Percentiles rank a stretch among this genome's conserved stretches.
These are phyloP conservation scores for Colletotrichum chlorophyti DNA, from an alignment of 2,329 filamentous ascomycete species.

Conservation along the genomic window DNA sequence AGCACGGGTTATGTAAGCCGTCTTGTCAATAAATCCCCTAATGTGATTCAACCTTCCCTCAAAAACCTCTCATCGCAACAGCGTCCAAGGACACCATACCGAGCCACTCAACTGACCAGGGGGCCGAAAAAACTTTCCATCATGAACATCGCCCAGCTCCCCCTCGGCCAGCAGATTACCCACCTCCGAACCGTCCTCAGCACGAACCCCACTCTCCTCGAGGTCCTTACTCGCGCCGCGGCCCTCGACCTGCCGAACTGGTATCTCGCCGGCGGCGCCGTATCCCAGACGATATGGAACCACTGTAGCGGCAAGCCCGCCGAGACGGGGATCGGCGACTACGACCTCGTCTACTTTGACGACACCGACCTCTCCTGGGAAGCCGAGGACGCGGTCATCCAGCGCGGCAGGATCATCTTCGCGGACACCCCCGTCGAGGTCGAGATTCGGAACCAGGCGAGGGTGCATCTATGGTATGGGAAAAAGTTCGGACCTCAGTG, in stretches of 20 bases:
- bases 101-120: too few relatives aligned
- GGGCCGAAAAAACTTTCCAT: not conserved
- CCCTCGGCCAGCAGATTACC: slow-evolving; percentile 34
- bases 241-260: slow-evolving; percentile 39
- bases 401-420: slow-evolving; percentile 38
- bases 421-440: slow-evolving; percentile 38
- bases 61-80: not conserved
- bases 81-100: too few relatives aligned
- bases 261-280: slow-evolving; percentile 43
- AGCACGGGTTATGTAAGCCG: not conserved
- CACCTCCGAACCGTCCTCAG: slow-evolving; percentile 34
- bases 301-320: slow-evolving; percentile 35
- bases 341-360: slow-evolving; percentile 45
- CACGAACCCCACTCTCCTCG: slow-evolving; percentile 37
- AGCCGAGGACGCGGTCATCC: slow-evolving; percentile 42
- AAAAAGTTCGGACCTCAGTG: slow-evolving; percentile 39
- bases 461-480: slow-evolving; percentile 46
- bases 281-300: slow-evolving; percentile 49
- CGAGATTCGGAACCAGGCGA: slow-evolving; percentile 46
- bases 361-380: slow-evolving; percentile 41
- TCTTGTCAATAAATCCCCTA: not conserved
- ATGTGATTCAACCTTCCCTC: not conserved
- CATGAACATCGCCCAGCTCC: slow-evolving; percentile 29
- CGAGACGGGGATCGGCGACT: slow-evolving; percentile 43
- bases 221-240: slow-evolving; percentile 35